Conservation (phyloP, 106 monocot genomes). For the Acanthochlamys bracteata region DNA sequence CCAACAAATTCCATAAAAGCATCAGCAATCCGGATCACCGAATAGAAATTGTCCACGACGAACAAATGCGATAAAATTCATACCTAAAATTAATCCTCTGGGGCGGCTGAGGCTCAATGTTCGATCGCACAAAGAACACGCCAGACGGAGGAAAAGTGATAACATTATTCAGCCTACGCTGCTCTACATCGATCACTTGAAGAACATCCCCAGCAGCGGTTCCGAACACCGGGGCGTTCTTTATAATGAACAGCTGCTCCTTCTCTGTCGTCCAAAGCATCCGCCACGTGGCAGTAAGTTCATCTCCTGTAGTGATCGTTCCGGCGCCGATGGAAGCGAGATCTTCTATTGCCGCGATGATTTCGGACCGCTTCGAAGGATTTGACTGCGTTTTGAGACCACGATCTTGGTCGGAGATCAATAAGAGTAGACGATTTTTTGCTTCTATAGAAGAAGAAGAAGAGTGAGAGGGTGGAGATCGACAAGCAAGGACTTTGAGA, state of each 20-base stretch:
- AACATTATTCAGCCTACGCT: slow-evolving; percentile 62
- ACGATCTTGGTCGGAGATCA: slow-evolving; percentile 69
- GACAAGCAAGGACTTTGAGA: too few species aligned
- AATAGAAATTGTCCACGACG: too few species aligned
- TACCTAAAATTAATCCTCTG: slow-evolving; percentile 87
- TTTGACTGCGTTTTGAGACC: slow-evolving; percentile 54
- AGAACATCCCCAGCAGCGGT: slow-evolving; percentile 79
- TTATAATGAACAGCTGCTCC: slow-evolving; percentile 95
- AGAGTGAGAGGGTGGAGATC: slow-evolving; percentile 8
- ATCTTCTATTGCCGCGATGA: slow-evolving; percentile 53
- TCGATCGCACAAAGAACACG: slow-evolving; percentile 77
- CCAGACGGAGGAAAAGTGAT: slow-evolving; percentile 91
- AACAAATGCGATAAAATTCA: background rate
- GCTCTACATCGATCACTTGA: slow-evolving; percentile 83
- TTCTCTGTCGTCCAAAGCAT: slow-evolving; percentile 98
- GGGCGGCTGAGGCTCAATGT: slow-evolving; percentile 42
- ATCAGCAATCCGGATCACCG: background rate
- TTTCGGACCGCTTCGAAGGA: slow-evolving; percentile 43
- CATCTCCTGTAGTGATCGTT: slow-evolving; percentile 36
- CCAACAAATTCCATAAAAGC: background rate
- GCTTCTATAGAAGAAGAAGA: slow-evolving; percentile 19
- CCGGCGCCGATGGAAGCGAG: slow-evolving; percentile 35
- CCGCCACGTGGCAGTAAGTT: slow-evolving; percentile 81
- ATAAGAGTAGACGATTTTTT: slow-evolving; percentile 55
- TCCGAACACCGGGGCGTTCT: slow-evolving; percentile 57